Percentiles rank a stretch among this genome's conserved stretches.
Conservation (phyloP, 768 basidiomycete species). For the Podaxis sp. region DNA sequence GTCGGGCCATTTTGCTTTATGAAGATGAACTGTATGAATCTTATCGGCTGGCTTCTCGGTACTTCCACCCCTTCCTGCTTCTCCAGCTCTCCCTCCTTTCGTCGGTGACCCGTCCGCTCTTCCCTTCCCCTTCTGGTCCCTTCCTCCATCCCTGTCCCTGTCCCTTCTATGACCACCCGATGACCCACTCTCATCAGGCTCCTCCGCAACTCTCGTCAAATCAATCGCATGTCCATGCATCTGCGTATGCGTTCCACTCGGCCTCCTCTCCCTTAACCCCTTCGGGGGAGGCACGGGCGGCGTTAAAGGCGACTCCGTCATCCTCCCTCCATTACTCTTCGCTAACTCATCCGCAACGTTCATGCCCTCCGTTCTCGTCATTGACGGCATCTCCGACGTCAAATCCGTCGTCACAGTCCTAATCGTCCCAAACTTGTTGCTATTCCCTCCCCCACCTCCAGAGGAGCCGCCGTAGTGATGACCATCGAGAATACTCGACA, state of each 20-base stretch:
- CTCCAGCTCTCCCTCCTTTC: conserved; percentile 23
- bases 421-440: conserved; percentile 73
- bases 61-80: conserved; percentile 20
- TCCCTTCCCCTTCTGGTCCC: conserved; percentile 17
- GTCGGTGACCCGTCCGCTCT: conserved; percentile 13
- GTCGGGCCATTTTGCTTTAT: conserved; percentile 83
- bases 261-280: conserved; percentile 50
- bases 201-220: conserved; percentile 69
- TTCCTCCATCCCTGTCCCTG: conserved; percentile 33
- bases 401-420: conserved; percentile 81
- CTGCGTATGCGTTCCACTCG: conserved; percentile 55
- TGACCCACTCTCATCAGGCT: conserved; percentile 61
- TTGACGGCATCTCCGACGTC: conserved; percentile 71
- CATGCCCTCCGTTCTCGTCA: conserved; percentile 65
- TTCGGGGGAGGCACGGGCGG: conserved; percentile 12
- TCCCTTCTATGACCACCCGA: conserved; percentile 21
- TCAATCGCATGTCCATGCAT: conserved; percentile 48
- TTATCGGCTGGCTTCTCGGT: conserved; percentile 30
- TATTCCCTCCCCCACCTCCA: conserved; percentile 23
- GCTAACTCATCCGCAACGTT: conserved; percentile 50
- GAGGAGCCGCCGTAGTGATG: conserved; percentile 28
- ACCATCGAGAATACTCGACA: conserved; percentile 66
- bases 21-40: conserved; percentile 51
- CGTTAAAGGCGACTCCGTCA: conserved; percentile 5
- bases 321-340: conserved; percentile 26